A percentile compares a stretch with the other conserved stretches of the same genome.
Conservation (phyloP, 495 filamentous ascomycete genomes). For the Penicillium taxi region DNA sequence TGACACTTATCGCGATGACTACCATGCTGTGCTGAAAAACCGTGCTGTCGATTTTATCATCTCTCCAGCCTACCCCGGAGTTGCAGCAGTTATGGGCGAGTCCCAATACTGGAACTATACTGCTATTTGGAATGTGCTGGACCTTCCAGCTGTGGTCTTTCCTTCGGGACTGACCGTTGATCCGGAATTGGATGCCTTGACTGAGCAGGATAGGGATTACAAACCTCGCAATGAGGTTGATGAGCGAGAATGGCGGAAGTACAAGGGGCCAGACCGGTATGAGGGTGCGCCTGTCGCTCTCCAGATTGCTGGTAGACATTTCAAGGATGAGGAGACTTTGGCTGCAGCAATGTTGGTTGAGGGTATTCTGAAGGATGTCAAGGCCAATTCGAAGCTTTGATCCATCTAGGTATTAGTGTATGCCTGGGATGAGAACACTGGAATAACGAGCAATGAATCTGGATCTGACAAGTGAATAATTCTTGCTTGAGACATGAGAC, state of each 20-base stretch:
- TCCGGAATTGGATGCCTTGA: conserved; percentile 21
- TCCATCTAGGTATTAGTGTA: neutral
- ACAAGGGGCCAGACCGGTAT: conserved; percentile 25
- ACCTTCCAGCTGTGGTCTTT: conserved; percentile 55
- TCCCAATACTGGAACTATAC: conserved; percentile 66
- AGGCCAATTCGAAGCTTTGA: conserved; percentile 8
- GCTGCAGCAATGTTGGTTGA: conserved; percentile 29
- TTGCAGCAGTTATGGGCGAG: conserved; percentile 51
- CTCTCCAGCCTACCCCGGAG: conserved; percentile 52
- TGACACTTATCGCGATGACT: conserved; percentile 50
- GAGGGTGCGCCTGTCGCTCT: conserved; percentile 42
- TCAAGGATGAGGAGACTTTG: conserved; percentile 35
- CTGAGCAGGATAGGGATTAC: conserved; percentile 21
- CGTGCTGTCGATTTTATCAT: conserved; percentile 63
- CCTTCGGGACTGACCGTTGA: conserved; percentile 44
- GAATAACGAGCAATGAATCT: neutral
- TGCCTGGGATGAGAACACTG: neutral
- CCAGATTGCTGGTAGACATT: conserved; percentile 44
- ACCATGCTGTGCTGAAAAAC: conserved; percentile 51
- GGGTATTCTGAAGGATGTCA: conserved; percentile 16
- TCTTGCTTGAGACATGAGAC: too few species aligned
- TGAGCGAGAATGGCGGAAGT: conserved; percentile 35
- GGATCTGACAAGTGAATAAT: too few species aligned
- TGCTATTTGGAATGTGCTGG: conserved; percentile 64
- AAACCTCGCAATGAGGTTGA: conserved; percentile 25